Evolutionary conservation across 1,139 yeast genomes (phyloP), one percentile per base, ranked within the genome.

Genomic region (Candida gigantensis): DNA sequence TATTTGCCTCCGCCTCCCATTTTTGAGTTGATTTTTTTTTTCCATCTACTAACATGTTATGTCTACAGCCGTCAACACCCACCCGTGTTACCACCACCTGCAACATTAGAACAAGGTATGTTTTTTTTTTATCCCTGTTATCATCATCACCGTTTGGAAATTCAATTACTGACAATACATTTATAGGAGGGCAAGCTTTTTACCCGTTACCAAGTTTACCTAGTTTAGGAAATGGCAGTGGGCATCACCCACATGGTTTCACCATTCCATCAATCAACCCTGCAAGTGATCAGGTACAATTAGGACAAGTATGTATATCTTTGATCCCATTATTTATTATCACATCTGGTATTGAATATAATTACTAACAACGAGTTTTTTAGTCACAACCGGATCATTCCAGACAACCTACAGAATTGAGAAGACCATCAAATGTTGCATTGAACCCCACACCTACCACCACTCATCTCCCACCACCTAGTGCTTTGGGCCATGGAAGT

Each of bases 1-100:
- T 68, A 5, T 25, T 9, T 25, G 8, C 17, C 6, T 4, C 14
- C 24, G 7, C 19, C 24, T n/a, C n/a, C n/a, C n/a, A n/a, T n/a
- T n/a, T n/a, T n/a, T n/a, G n/a, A n/a, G n/a, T n/a, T n/a, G n/a
- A 16, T 16, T 13, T 25, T 24, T 9, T 19, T 8, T 15, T 10
- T 18, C 14, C 19, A 13, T 14, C 11, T 4, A 10, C 24, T 10
- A n/a, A n/a, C n/a, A n/a, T n/a, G n/a, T n/a, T n/a, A n/a, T n/a
- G n/a, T n/a, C n/a, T 38, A 32, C 50, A 65, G 70, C 47, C 75
- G 75, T 51, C 77, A 60, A 52, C 70, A 66, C 41, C 76, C 78
- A 10, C 77, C 80, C 6, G 77, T 74, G 23, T 68, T 76, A 44
- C 80, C 81, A 2, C 80, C 81, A 7, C 79, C 81, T 8, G 75